Conservation (phyloP, 2,329 filamentous ascomycete species). For the Conoideocrella luteorostrata region DNA sequence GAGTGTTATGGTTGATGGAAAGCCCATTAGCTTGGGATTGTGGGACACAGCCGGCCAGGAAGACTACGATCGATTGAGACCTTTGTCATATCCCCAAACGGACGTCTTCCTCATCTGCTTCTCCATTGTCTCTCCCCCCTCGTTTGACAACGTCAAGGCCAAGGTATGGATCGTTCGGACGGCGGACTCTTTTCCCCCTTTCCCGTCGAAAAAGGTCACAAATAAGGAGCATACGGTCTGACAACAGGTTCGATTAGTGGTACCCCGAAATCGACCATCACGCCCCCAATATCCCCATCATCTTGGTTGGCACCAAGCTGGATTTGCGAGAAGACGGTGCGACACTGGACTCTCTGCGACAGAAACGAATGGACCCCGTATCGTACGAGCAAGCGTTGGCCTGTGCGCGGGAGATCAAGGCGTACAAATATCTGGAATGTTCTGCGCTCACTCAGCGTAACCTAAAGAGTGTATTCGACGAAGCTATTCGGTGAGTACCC, state of each 20-base stretch:
- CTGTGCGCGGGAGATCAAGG: conserved; percentile 88
- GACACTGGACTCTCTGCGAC: conserved; percentile 73
- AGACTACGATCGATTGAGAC: conserved; percentile 92
- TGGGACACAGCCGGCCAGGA: conserved; percentile 99
- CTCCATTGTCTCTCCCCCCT: conserved; percentile 94
- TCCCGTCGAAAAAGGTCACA: too few species aligned
- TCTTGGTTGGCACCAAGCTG: conserved; percentile 94
- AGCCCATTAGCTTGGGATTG: conserved; percentile 90
- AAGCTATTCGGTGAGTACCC: conserved; percentile 80
- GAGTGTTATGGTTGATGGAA: conserved; percentile 97
- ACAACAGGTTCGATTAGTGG: conserved; percentile 77
- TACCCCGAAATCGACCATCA: conserved; percentile 97
- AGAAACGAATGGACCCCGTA: conserved; percentile 87
- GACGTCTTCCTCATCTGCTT: conserved; percentile 99
- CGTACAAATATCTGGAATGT: conserved; percentile 97
- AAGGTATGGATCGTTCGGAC: conserved; percentile 70
- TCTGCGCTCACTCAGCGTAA: conserved; percentile 95
- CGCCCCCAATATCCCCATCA: conserved; percentile 90
- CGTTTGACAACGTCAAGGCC: conserved; percentile 97
- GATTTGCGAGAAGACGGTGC: conserved; percentile 85
- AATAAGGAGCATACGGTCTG: too few species aligned
- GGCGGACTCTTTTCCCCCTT: too few species aligned
- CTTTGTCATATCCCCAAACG: conserved; percentile 95
- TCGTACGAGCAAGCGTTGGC: conserved; percentile 79
- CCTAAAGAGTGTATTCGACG: conserved; percentile 97